A percentile compares a stretch with the other conserved stretches of the same genome.
These are phyloP conservation scores for Prunella vulgaris DNA, from an alignment of 257 asterid genomes.

Conservation along the genomic window DNA sequence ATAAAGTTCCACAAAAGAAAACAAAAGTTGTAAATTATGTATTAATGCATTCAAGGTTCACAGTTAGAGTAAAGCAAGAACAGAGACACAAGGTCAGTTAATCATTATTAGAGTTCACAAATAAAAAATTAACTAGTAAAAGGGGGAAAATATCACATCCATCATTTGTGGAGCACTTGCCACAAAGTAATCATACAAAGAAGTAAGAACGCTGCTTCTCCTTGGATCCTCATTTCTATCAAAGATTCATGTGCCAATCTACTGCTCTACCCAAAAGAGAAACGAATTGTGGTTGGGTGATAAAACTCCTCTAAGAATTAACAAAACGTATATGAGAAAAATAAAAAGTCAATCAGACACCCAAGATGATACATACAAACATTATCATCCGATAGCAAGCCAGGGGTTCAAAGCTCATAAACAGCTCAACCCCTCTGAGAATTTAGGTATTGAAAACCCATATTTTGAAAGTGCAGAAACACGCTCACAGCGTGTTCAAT, in stretches of 20 bases:
- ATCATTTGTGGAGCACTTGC: background rate
- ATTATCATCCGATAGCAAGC: background rate
- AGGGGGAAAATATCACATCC: background rate
- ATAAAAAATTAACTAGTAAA: background rate
- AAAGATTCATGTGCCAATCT: background rate
- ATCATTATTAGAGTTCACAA: background rate
- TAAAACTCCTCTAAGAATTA: background rate
- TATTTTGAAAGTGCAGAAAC: background rate
- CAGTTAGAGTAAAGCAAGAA: background rate
- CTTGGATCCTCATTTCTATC: background rate
- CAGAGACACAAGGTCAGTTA: background rate
- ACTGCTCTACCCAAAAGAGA: background rate
- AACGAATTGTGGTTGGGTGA: background rate
- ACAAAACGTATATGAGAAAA: background rate
- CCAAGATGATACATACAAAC: background rate
- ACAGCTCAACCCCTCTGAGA: background rate
- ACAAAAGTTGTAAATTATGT: conserved; percentile 1
- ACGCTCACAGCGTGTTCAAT: background rate
- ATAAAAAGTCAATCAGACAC: background rate
- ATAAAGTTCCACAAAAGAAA: background rate
- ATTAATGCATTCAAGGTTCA: background rate
- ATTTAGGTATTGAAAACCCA: background rate
- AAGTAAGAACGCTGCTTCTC: background rate
- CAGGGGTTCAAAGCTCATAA: background rate
- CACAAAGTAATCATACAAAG: background rate